Base-by-base conservation (phyloP, 805 yeast genomes). In the Starmerella stigmatis region DNA sequence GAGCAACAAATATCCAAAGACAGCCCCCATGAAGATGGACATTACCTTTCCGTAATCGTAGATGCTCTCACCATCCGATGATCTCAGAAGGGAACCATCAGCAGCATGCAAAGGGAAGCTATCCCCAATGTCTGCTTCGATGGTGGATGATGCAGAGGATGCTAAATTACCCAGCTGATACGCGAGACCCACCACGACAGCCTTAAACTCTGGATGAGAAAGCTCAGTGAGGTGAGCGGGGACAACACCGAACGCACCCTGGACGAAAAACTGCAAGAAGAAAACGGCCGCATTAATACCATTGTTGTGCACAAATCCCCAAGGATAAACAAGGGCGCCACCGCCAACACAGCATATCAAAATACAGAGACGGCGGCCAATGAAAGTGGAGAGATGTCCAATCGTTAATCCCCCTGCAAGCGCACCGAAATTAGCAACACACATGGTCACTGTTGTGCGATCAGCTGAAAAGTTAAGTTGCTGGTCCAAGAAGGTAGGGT, bases 91-190 rank as follows among this genome's bases (percentile, higher is more conserved):
- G 67, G 77, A 81, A 41, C 66, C 61, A 26, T 68, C 69, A 23
- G 86, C 81, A 34, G n/a, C n/a, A n/a, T n/a, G n/a, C 25, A 78
- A 54, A 2, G 85, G 86, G 67, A 78, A 81, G 42, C 66, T 62
- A 26, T 68, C 69, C 22, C 86, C 81, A 34, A 78, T 63, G n/a
- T 69, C 66, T 3, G 84, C 66, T 60, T 80, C 85, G 50, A 80
- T 80, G 5, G 88, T 80, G 16, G 81, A 71, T 3, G 82, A 73
- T 1, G 85, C 86, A 17, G 81, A 72, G 4, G 83, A 74, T 0
- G 79, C 82, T 57, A 81, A 69, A 60, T 80, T 79, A 65, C 86
- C 86, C 47, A 80, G 69, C 62, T 80, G 86, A 58, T 80, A 80
- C 9, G 76, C 70, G 20, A 76, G 61, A 42, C 86, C 83, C 44